Evolutionary conservation across 2,329 filamentous ascomycete genomes (phyloP), one percentile per base, ranked within the genome.

Genomic region (Colletotrichum liriopes): DNA sequence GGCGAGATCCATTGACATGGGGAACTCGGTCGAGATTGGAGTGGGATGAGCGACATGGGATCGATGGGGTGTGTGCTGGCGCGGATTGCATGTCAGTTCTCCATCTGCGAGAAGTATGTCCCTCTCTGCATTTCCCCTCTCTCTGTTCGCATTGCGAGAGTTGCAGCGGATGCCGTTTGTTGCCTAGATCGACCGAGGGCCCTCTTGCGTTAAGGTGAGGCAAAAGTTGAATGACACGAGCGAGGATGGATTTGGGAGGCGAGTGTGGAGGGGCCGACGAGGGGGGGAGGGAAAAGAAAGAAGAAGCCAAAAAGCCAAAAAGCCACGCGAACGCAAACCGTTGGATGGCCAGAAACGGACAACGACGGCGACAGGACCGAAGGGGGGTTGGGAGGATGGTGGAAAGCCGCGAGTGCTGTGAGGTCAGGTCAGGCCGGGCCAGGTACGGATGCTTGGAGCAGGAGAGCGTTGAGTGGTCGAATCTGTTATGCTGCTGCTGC

Each of bases 161-260:
- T 39, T 65, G 47, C 49, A 60, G 45, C 43, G n/a, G 20, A 16
- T 39, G 32, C 37, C 45, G 23, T 18, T 29, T 43, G 39, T 23
- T 56, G 26, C 60, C 60, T 71, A 72, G 65, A 74, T 75, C 70
- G 73, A 72, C 75, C 76, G 72, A 76, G 73, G 68, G 74, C 43
- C 52, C 35, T 56, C 51, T 41, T 56, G 67, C 54, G 60, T 47
- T 60, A 41, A 60, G 67, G 47, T 71, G 55, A 71, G 47, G 67
- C 67, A 60, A 71, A 66, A 61, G 47, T 47, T 29, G 45, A 39
- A 60, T 52, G 71, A 14, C 41, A 47, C 45, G 35, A 56, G 59
- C 55, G 62, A 65, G 45, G 69, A 59, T 63, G 20, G 59, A 59
- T 65, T 56, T 39, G 54, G 69, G 64, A 70, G 58, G 71, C 59